phyloP scores from a whole-genome alignment of 164 flowering plant genomes.

The Berberis vulgaris region DNA sequence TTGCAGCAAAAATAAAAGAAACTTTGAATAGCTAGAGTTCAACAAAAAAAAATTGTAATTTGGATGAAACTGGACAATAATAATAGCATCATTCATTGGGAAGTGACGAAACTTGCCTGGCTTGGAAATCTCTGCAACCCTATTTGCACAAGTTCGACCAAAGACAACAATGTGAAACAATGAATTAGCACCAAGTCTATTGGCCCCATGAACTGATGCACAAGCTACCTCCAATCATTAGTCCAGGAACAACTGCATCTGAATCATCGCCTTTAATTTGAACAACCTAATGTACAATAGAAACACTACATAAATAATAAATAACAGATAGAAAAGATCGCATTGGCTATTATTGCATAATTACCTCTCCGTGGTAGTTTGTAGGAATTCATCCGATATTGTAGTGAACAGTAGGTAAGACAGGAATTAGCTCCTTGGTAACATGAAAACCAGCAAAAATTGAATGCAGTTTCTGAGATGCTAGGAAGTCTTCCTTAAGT shows the following conservation, averaged over 20 bases:
- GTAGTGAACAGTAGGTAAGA: too few relatives aligned
- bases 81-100: too few relatives aligned
- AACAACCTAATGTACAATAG: slow-evolving; percentile 45
- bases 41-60: too few relatives aligned
- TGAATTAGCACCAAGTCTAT: too few relatives aligned
- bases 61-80: too few relatives aligned
- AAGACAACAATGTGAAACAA: slow-evolving; percentile 98
- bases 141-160: slow-evolving; percentile 95
- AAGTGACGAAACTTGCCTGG: slow-evolving; percentile 79
- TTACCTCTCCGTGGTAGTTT: slow-evolving; percentile 92
- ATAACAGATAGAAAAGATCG: background rate
- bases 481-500: slow-evolving; percentile 96
- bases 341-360: background rate
- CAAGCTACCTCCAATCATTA: slow-evolving; percentile 98
- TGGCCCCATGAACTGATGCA: too few relatives aligned
- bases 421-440: slow-evolving; percentile 97
- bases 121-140: too few relatives aligned
- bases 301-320: background rate
- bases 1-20: too few relatives aligned
- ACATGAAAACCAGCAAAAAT: slow-evolving; percentile 99
- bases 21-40: too few relatives aligned
- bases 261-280: slow-evolving; percentile 65
- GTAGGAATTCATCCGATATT: slow-evolving; percentile 99
- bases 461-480: slow-evolving; percentile 97
- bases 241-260: slow-evolving; percentile 86